Evolutionary conservation across 176 grass and related monocot species (phyloP), one percentile per base, ranked within the genome.

Genomic region (Poa pratensis): DNA sequence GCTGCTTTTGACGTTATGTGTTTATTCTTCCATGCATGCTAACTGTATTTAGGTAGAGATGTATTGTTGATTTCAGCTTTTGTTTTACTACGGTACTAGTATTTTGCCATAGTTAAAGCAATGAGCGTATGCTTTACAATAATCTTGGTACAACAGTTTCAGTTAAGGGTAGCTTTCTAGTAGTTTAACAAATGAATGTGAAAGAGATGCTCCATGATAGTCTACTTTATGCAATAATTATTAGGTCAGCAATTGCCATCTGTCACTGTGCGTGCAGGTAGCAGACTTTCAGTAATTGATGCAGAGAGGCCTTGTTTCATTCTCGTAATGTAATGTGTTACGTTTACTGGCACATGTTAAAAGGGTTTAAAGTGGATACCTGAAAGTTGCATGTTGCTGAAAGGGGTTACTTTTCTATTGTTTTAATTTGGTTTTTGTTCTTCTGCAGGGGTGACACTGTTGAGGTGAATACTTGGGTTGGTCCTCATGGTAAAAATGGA

Each of bases 391-490:
- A 5, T 70, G 20, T 66, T 10, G 11, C 49, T 4, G 2, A 12
- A 24, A 75, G 24, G 30, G n/a, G 7, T 42, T 85, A 4, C 49
- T 26, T 60, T 71, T 5, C 30, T 68, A 9, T 80, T 77, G 40
- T 64, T 26, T 84, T 32, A 80, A 68, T 63, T 71, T 46, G 11
- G 48, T 88, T 50, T 34, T 86, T 43, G 57, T 90, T 86, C 51
- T 53, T 85, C 71, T 92, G n/a, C 80, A 99, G 97, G 97, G 94
- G 92, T 46, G 94, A 99, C 67, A 86, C 88, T 76, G 84, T 99
- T 80, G 86, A 96, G 77, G 91, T 99, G 35, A 90, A 99, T 65
- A 99, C 97, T 84, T 99, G 97, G 97, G 92, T 87, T 78, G 90
- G 90, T 53, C 52, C 78, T 55, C 82, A 91, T 86, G 97, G 97